Base-by-base conservation (phyloP, 2,329 filamentous ascomycete species). In the Truncatella angustata region DNA sequence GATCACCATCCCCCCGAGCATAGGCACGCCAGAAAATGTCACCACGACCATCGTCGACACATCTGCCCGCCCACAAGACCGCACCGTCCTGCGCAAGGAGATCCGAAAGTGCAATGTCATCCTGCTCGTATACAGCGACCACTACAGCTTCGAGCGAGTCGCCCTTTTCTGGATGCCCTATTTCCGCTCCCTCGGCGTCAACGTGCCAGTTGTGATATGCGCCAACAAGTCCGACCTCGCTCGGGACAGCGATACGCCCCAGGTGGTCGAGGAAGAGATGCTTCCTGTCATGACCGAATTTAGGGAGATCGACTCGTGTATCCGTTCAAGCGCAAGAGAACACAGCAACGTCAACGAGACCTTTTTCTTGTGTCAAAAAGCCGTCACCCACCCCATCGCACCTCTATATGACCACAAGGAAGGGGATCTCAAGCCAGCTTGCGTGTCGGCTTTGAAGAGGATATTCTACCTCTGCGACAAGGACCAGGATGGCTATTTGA, bases 131-230 rank as follows among this genome's bases (percentile, higher is more conserved):
- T 99, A 99, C 71, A 92, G 92, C 59, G 94, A 99, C 69, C 93
- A 97, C 73, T 99, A 99, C 76, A 97, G 92, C 79, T 99, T 97
- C 74, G 94, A 99, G 69, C 81, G 94, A 34, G 92, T 99, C 3
- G 94, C 93, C 3, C 78, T 99, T 42, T 99, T 97, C 71, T 99
- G 94, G 94, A 88, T 99, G 82, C 94, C 94, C 10, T 95, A 97
- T 71, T 97, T 99, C 66, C 88, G 94, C 55, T 96, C 92, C 4
- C 82, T 99, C 35, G 94, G 94, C n/a, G 94, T 99, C 66, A 99
- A 99, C 67, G 91, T 99, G 20, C 94, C 94, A 0, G 94, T 99
- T 10, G 92, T 99, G 40, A 76, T 99, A 52, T 97, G 94, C 65
- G 91, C 94, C 65, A 97, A 97, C 77, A 99, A 99, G 71, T 90